phyloP scores from a whole-genome alignment of 495 filamentous ascomycete genomes.

The Xylona heveae region DNA sequence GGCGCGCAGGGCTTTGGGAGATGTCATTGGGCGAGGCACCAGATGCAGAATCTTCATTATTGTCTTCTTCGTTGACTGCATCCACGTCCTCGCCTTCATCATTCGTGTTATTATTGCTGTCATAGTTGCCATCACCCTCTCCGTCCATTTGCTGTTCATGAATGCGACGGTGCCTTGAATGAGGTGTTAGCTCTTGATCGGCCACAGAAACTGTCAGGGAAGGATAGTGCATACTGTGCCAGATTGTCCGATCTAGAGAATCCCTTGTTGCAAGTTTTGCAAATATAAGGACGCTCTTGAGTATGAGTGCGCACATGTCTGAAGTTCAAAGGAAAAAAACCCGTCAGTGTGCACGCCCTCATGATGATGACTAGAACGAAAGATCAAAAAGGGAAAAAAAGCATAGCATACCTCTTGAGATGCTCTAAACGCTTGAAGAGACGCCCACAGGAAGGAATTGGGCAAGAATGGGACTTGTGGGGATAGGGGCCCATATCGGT shows the following conservation, averaged over 20 bases:
- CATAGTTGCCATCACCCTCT: constrained; percentile 41
- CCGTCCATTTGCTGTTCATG: constrained; percentile 68
- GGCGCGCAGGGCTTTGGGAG: constrained; percentile 19
- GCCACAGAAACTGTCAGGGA: constrained; percentile 13
- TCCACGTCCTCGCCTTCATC: constrained; percentile 39
- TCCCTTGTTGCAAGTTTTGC: constrained; percentile 92
- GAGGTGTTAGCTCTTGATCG: constrained; percentile 16
- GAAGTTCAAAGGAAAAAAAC: too few species aligned
- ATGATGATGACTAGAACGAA: constrained; percentile 9
- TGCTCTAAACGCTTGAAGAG: constrained; percentile 98
- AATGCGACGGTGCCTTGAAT: constrained; percentile 70
- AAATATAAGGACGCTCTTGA: constrained; percentile 94
- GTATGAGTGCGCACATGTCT: constrained; percentile 99
- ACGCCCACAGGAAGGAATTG: constrained; percentile 93
- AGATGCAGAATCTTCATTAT: constrained; percentile 15
- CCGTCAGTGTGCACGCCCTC: constrained; percentile 21
- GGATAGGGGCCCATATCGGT: constrained; percentile 95
- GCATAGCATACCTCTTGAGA: constrained; percentile 72
- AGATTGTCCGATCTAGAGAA: constrained; percentile 97
- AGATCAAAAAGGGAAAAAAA: constrained; percentile 9
- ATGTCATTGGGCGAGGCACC: constrained; percentile 38
- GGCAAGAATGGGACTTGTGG: constrained; percentile 92
- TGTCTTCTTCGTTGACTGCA: constrained; percentile 15
- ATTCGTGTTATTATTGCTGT: constrained; percentile 63
- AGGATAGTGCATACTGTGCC: constrained; percentile 60